Percentiles rank a stretch among this genome's conserved stretches.
phyloP scores from a whole-genome alignment of 2,329 filamentous ascomycete genomes.

The Apiospora koreana region DNA sequence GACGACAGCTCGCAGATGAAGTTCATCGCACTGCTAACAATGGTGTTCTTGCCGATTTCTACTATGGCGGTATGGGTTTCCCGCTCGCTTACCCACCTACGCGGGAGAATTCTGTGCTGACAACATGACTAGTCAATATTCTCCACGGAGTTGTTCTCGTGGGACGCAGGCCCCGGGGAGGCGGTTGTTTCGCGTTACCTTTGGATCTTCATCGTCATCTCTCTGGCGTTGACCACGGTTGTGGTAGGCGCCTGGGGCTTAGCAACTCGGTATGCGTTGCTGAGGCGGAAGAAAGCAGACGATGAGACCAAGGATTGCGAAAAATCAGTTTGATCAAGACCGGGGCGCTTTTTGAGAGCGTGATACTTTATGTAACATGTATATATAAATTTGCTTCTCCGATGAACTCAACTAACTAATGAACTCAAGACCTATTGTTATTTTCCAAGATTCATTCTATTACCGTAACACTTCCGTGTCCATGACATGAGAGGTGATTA shows the following conservation, averaged over 20 bases:
- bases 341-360: too few relatives aligned
- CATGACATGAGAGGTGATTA: too few relatives aligned
- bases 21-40: constrained; percentile 30
- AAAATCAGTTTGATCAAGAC: not conserved
- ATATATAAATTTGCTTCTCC: too few relatives aligned
- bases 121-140: constrained; percentile 23
- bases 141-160: constrained; percentile 30
- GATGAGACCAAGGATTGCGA: not conserved
- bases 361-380: too few relatives aligned
- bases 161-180: constrained; percentile 21
- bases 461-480: too few relatives aligned
- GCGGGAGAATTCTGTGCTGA: not conserved
- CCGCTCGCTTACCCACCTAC: too few relatives aligned
- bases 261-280: not conserved
- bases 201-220: constrained; percentile 25
- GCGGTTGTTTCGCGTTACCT: constrained; percentile 27
- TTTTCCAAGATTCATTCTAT: too few relatives aligned
- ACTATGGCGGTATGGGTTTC: constrained; percentile 27
- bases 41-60: constrained; percentile 30
- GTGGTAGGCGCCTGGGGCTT: constrained; percentile 21
- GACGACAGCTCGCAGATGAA: constrained; percentile 30
- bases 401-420: too few relatives aligned
- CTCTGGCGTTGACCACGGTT: constrained; percentile 22
- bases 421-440: too few relatives aligned
- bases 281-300: not conserved